Evolutionary conservation across 495 filamentous ascomycete genomes (phyloP).

Genomic region (Physcia stellaris): DNA sequence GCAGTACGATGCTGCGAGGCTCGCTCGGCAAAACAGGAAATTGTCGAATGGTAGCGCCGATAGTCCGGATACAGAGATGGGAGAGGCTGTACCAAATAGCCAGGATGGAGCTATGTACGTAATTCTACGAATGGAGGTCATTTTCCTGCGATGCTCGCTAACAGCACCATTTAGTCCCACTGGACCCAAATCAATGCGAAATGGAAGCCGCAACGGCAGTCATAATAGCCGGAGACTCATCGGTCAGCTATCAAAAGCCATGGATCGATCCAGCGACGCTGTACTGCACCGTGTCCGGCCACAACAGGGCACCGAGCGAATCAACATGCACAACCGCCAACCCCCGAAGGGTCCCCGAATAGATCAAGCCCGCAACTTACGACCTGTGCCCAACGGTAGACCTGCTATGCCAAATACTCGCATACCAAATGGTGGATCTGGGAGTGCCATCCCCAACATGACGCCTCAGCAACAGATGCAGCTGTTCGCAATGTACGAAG

Average conservation of each 20-base stretch:
- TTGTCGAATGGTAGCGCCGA: constrained; percentile 7
- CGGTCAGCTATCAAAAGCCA: constrained; percentile 72
- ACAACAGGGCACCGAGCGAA: constrained; percentile 57
- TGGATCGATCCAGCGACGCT: constrained; percentile 63
- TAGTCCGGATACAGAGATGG: constrained; percentile 57
- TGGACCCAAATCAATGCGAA: constrained; percentile 90
- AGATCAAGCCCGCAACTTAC: constrained; percentile 23
- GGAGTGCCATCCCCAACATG: constrained; percentile 33
- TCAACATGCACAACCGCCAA: constrained; percentile 59
- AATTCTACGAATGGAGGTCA: not conserved
- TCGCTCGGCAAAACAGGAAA: constrained; percentile 14
- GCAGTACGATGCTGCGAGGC: no score
- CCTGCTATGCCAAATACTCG: constrained; percentile 25
- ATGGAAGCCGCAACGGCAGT: constrained; percentile 40
- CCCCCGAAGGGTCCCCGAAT: constrained; percentile 59
- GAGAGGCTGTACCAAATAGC: constrained; percentile 33
- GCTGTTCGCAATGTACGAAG: constrained; percentile 71
- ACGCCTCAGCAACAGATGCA: constrained; percentile 62
- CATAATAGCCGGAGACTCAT: constrained; percentile 74
- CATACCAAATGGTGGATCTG: not conserved
- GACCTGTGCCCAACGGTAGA: constrained; percentile 33
- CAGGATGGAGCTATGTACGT: constrained; percentile 56
- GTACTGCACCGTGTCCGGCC: constrained; percentile 70
- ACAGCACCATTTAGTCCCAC: constrained; percentile 53
- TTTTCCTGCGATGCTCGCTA: not conserved